Percentiles rank a stretch among this genome's conserved stretches.
Evolutionary conservation across 2,329 filamentous ascomycete species (phyloP).

Genomic region (Rachicladosporium sp.): DNA sequence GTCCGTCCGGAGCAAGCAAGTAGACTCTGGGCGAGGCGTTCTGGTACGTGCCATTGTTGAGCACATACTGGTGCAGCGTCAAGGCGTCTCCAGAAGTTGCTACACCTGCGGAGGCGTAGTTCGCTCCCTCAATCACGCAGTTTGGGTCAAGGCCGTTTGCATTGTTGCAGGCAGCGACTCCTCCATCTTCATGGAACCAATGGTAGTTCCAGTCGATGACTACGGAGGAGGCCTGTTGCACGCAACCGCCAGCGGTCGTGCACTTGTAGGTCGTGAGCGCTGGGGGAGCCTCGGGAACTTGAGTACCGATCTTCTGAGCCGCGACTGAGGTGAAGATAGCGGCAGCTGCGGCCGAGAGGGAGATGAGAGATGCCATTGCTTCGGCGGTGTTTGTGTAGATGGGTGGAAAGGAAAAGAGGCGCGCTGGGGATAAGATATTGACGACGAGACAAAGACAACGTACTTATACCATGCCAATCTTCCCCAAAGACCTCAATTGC

Average conservation of each 20-base stretch:
- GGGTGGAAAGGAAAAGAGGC: too few relatives aligned
- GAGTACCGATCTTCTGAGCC: constrained; percentile 7
- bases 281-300: constrained; percentile 35
- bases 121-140: constrained; percentile 43
- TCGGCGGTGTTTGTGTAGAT: too few relatives aligned
- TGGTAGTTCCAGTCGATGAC: constrained; percentile 40
- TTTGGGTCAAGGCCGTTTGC: constrained; percentile 19
- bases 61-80: constrained; percentile 25
- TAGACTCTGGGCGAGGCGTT: constrained; percentile 38
- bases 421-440: too few relatives aligned
- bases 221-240: constrained; percentile 34
- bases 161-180: constrained; percentile 20
- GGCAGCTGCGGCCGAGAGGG: neutral
- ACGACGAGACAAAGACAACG: too few relatives aligned
- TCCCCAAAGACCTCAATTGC: too few relatives aligned
- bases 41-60: constrained; percentile 3
- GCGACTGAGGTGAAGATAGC: constrained; percentile 3
- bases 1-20: constrained; percentile 45
- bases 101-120: constrained; percentile 43
- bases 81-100: constrained; percentile 37
- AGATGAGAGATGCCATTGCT: too few relatives aligned
- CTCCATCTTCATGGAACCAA: constrained; percentile 1
- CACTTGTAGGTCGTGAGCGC: constrained; percentile 41
- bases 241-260: constrained; percentile 39
- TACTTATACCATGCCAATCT: too few relatives aligned